These are phyloP conservation scores for Metschnikowia proteae DNA, from an alignment of 805 yeast species.

Conservation along the genomic window DNA sequence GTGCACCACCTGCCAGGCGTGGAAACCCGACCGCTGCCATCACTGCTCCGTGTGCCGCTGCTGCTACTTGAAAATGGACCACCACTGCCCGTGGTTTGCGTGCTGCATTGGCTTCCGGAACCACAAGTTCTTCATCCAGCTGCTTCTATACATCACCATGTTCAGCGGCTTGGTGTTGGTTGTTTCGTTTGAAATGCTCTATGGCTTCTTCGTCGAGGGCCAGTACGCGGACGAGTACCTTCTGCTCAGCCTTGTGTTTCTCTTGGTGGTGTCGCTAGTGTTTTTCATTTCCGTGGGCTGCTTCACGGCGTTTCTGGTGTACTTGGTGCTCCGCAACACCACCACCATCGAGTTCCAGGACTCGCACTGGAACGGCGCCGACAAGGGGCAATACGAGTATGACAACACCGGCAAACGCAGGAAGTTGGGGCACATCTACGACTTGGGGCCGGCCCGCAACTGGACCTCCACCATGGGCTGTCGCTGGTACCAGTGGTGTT, in stretches of 20 bases:
- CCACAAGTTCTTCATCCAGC: conserved; percentile 77
- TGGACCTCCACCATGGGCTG: conserved; percentile 75
- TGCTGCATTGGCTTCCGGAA: conserved; percentile 80
- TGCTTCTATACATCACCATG: conserved; percentile 51
- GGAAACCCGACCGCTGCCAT: conserved; percentile 61
- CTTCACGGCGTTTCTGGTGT: conserved; percentile 57
- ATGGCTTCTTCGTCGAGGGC: conserved; percentile 43
- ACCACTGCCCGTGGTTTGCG: conserved; percentile 87
- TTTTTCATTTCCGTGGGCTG: conserved; percentile 40
- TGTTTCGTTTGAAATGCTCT: conserved; percentile 41
- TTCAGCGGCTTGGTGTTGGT: conserved; percentile 43
- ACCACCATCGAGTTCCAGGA: conserved; percentile 83
- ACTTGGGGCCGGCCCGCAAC: conserved; percentile 62
- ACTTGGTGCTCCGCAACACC: conserved; percentile 56
- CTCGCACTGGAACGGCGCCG: conserved; percentile 43
- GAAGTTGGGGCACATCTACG: conserved; percentile 64
- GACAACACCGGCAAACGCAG: conserved; percentile 39
- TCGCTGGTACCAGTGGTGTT: conserved; percentile 60
- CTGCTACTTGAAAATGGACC: conserved; percentile 54
- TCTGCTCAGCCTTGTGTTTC: conserved; percentile 57
- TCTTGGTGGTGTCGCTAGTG: conserved; percentile 57
- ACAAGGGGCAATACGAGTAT: conserved; percentile 31
- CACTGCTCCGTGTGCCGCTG: conserved; percentile 49
- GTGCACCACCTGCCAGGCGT: conserved; percentile 49
- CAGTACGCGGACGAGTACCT: conserved; percentile 40